Evolutionary conservation across 176 grass and related monocot genomes (phyloP).

Genomic region (Canna indica): DNA sequence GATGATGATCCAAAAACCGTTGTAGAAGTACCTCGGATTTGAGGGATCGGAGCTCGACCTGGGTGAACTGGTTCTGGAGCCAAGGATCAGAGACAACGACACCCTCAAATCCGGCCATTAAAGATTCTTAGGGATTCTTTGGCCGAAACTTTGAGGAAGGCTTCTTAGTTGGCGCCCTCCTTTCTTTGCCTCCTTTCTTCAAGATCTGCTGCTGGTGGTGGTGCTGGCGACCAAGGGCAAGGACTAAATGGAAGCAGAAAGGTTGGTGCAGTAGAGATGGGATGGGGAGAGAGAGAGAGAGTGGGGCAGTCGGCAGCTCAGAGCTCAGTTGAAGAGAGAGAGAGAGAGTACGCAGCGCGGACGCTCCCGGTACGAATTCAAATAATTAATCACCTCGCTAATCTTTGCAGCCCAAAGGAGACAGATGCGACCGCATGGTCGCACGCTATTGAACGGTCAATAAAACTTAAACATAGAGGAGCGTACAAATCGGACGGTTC

Average conservation of each 20-base stretch:
- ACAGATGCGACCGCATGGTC: neutral
- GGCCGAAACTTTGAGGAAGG: neutral
- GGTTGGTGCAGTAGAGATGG: neutral
- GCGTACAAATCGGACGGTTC: too few species aligned
- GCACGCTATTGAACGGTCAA: neutral
- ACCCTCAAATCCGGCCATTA: slow-evolving; percentile 10
- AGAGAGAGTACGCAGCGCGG: neutral
- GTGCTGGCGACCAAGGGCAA: neutral
- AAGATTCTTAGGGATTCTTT: neutral
- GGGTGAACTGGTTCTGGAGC: slow-evolving; percentile 23
- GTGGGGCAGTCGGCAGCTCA: neutral
- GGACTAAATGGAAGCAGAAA: neutral
- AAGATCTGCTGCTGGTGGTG: neutral
- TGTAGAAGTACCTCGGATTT: slow-evolving; percentile 5
- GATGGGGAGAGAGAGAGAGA: neutral
- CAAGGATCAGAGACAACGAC: slow-evolving; percentile 18
- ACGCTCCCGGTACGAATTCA: neutral
- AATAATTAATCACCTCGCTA: neutral
- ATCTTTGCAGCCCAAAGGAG: too few species aligned
- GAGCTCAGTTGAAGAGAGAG: neutral
- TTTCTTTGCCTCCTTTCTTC: too few species aligned
- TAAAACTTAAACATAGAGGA: too few species aligned
- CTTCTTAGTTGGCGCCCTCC: neutral
- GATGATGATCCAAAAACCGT: neutral
- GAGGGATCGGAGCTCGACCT: slow-evolving; percentile 14